Evolutionary conservation across 2,329 filamentous ascomycete genomes (phyloP), one percentile per base, ranked within the genome.

Genomic region (Aureobasidium leucospermi): DNA sequence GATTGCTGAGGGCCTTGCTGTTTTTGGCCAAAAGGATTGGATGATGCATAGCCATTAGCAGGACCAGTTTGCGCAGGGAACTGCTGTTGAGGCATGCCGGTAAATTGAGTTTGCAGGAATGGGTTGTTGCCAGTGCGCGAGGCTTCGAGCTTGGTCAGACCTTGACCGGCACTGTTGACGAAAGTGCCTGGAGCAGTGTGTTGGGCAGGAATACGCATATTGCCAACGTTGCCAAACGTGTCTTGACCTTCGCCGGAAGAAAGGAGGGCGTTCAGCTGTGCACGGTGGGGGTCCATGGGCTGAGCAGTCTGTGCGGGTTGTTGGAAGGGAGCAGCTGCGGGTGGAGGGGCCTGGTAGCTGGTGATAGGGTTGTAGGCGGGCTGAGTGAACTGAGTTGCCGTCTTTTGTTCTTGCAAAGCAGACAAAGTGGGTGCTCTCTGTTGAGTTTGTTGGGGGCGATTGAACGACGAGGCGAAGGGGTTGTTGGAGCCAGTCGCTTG

Each of bases 401-500:
- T 87, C 77, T 92, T 89, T 70, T 96, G 90, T 74, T 96, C 92
- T 31, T 87, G 86, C 15, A 96, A 79, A 3, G 86, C 85, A 66
- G 85, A 84, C 53, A 97, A 81, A 2, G 86, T 85, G 11, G 90
- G 86, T 61, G 88, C 84, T 7, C 83, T 79, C 31, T 81, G 79
- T 67, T 72, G 47, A 61, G 69, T 64, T 77, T 85, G 69, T 79
- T 86, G 76, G 65, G 82, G 76, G 60, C 81, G 78, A 61, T 74
- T 74, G 68, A 88, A 85, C n/a, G 86, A 82, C 11, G 83, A 80
- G 29, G 94, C 93, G 70, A 99, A 99, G 2, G 94, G 94, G 71
- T 99, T 99, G 79, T 99, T 99, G 15, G 94, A 97, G 49, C 94
- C 94, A 2, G 94, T 99, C 3, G 89, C 87, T 70, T 90, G 88